Conservation (phyloP, 805 yeast genomes). For the Cyberlindnera veronae region DNA sequence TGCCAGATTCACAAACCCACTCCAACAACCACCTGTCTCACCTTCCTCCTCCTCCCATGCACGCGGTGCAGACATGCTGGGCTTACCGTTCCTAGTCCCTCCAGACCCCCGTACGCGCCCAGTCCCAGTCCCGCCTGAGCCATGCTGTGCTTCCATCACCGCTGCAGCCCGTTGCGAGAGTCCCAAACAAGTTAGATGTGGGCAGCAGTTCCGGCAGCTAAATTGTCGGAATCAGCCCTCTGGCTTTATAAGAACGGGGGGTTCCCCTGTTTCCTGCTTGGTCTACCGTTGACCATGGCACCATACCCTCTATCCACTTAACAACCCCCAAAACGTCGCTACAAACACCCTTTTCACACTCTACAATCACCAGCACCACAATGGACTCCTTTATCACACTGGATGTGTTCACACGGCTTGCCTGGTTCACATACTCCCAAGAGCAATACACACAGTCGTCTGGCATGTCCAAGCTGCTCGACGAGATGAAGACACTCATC, state of each 20-base stretch:
- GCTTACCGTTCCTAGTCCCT: too few relatives aligned
- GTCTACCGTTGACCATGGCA: not conserved
- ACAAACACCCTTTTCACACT: not conserved
- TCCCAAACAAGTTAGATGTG: conserved; percentile 10
- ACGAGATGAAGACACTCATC: conserved; percentile 16
- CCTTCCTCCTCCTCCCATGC: too few relatives aligned
- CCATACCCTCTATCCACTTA: not conserved
- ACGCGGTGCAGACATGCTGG: too few relatives aligned
- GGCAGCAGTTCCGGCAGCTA: conserved; percentile 2
- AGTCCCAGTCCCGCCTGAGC: too few relatives aligned
- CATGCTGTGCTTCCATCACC: conserved; percentile 12
- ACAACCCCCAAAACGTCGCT: not conserved
- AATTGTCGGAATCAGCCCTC: not conserved
- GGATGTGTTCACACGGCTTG: conserved; percentile 16
- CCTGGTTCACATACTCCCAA: conserved; percentile 18
- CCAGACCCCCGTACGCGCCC: too few relatives aligned
- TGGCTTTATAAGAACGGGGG: conserved; percentile 1
- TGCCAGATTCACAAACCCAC: too few relatives aligned
- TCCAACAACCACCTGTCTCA: too few relatives aligned
- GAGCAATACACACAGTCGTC: not conserved
- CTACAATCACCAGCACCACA: conserved; percentile 2
- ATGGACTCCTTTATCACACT: conserved; percentile 9
- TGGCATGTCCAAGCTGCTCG: not conserved
- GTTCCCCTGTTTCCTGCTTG: not conserved
- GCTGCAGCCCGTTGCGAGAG: conserved; percentile 8